Evolutionary conservation across 2,329 filamentous ascomycete species (phyloP).

Genomic region (Madurella fahalii): DNA sequence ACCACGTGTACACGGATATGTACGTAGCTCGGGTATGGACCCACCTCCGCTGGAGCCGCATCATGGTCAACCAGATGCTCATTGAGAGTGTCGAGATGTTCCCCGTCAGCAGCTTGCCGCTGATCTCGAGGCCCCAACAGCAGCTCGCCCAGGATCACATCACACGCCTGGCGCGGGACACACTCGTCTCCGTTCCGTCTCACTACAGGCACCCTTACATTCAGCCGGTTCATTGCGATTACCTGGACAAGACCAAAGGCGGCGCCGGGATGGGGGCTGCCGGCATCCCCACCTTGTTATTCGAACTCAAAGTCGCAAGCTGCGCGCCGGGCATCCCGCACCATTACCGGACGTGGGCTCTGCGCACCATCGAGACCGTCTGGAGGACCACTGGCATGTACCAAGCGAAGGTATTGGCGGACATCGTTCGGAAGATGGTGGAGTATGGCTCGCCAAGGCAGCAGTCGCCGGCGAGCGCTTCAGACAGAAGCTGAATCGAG

Average conservation of each 20-base stretch:
- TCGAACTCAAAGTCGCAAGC: constrained; percentile 45
- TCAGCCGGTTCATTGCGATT: constrained; percentile 22
- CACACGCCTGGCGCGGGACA: constrained; percentile 39
- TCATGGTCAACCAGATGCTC: constrained; percentile 49
- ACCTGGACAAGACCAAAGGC: constrained; percentile 35
- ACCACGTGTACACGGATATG: constrained; percentile 52
- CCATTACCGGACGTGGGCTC: constrained; percentile 42
- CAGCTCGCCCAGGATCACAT: constrained; percentile 34
- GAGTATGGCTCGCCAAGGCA: background rate
- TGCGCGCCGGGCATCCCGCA: constrained; percentile 44
- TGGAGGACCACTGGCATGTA: constrained; percentile 51
- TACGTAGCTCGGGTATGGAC: constrained; percentile 55
- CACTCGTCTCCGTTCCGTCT: constrained; percentile 43
- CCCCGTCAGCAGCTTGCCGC: constrained; percentile 35
- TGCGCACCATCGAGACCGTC: constrained; percentile 44
- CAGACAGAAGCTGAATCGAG: background rate
- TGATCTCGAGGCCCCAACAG: constrained; percentile 31
- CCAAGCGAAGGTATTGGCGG: constrained; percentile 43
- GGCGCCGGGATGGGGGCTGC: constrained; percentile 43
- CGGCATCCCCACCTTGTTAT: constrained; percentile 45
- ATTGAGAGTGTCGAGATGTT: constrained; percentile 37
- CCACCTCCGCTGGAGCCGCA: constrained; percentile 56
- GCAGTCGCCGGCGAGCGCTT: background rate
- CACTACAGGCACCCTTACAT: constrained; percentile 51
- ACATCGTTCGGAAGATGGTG: constrained; percentile 26